Conservation (phyloP, 179 eudicot species). For the Beta lomatogona region DNA sequence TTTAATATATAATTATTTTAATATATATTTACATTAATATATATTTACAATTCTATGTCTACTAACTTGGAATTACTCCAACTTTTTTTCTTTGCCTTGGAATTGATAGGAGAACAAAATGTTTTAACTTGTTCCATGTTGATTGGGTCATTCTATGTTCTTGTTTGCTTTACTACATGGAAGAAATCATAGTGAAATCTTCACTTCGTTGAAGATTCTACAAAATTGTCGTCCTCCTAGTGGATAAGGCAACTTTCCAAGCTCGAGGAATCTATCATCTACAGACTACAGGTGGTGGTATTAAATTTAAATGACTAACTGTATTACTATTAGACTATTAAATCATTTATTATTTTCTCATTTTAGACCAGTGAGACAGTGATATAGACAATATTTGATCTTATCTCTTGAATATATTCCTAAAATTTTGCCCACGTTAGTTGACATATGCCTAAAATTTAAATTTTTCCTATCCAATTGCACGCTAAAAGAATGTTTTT, state of each 20-base stretch:
- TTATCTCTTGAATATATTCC: too few relatives aligned
- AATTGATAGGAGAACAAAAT: not conserved
- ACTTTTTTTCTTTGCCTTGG: not conserved
- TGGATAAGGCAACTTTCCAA: too few relatives aligned
- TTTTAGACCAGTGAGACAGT: too few relatives aligned
- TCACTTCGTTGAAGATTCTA: not conserved
- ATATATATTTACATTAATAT: too few relatives aligned
- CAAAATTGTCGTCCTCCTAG: not conserved
- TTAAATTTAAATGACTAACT: not conserved
- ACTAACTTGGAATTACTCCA: constrained; percentile 20
- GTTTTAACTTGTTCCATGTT: not conserved
- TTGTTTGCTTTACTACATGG: not conserved
- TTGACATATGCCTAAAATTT: too few relatives aligned
- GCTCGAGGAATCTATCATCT: not conserved
- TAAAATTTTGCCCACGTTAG: too few relatives aligned
- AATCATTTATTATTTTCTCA: too few relatives aligned
- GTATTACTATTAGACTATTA: not conserved
- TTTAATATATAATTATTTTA: too few relatives aligned
- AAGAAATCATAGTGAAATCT: not conserved
- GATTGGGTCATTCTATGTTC: not conserved
- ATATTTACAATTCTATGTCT: too few relatives aligned
- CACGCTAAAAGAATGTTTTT: too few relatives aligned
- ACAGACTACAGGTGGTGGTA: not conserved
- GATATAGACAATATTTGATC: too few relatives aligned
- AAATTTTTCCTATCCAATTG: too few relatives aligned